These are phyloP conservation scores for Trichoderma semiorbis DNA, from an alignment of 2,329 filamentous ascomycete species.

Conservation along the genomic window DNA sequence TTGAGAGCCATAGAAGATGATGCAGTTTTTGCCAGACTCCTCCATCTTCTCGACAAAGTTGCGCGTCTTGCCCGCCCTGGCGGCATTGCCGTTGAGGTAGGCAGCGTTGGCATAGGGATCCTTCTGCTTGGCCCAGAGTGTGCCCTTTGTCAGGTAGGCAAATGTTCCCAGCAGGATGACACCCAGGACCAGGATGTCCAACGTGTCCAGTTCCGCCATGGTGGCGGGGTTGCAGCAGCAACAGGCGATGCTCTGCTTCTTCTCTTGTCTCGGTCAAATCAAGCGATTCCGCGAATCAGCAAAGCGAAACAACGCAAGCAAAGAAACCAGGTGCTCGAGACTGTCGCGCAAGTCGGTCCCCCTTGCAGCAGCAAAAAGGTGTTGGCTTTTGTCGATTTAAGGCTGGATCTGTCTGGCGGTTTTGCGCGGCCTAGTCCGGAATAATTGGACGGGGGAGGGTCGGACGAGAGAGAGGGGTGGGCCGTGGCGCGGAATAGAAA, in stretches of 20 bases:
- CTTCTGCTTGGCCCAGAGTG: constrained; percentile 82
- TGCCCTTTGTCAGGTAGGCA: constrained; percentile 97
- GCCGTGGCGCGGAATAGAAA: constrained; percentile 7
- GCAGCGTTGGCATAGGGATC: constrained; percentile 81
- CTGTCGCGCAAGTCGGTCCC: not conserved
- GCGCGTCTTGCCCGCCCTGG: constrained; percentile 78
- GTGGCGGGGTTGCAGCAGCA: constrained; percentile 34
- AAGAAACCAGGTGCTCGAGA: not conserved
- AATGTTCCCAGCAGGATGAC: constrained; percentile 80
- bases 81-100: constrained; percentile 59
- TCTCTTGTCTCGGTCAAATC: not conserved
- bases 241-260: not conserved
- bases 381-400: constrained; percentile 2
- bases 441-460: not conserved
- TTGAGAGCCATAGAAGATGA: constrained; percentile 98
- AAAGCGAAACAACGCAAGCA: not conserved
- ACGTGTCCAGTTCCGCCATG: constrained; percentile 94
- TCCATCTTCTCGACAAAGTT: constrained; percentile 97
- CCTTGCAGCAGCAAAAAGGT: not conserved
- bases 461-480: constrained; percentile 4
- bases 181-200: constrained; percentile 89
- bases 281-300: not conserved
- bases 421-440: constrained; percentile 7
- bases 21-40: constrained; percentile 91
- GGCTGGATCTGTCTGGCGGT: not conserved